Evolutionary conservation across 306 rosid species (phyloP), one percentile per base, ranked within the genome.

Genomic region (Sophora flavescens): DNA sequence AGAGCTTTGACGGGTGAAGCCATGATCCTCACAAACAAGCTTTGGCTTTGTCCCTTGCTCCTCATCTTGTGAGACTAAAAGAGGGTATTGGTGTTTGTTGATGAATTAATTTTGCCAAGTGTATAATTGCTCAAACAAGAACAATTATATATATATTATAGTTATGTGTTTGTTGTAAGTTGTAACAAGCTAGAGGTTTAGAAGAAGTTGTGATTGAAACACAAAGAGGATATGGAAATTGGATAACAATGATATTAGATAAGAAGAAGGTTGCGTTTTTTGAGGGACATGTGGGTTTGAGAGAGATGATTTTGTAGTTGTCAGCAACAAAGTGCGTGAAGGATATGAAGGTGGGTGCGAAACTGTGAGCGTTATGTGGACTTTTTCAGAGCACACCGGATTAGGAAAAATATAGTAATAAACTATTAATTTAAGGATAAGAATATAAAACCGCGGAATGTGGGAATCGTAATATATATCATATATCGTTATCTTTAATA

Each of bases 1-100:
- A 92, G 51, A 5, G 63, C 87, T 70, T 84, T 83, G 9, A 92
- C 36, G 11, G 97, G 96, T 0, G 82, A 72, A 2, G 71, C 74
- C 3, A 90, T 72, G 66, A 92, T 77, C 68, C 88, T 70, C 59
- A 84, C 16, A 26, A 90, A 78, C 70, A 6, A 64, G 82, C 28
- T 92, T 72, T 81, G 63, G 36, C 47, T 80, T 6, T 77, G 81
- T 35, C 66, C 66, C 67, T 68, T 82, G 76, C 67, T 87, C 51
- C 8, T 82, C 53, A 67, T 54, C 42, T 56, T 32, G 32, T 30
- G 36, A 57, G 2, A 22, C 10, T 59, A 12, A 15, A 17, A 30
- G 11, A 44, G 50, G 50, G 50, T 42, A 12, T 10, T 2, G 58
- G 58, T 52, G 18, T 18, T 26, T 3, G 14, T 10, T 58, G 16